These are phyloP conservation scores for Nicotiana tabacum DNA, from an alignment of 257 asterid genomes.

Conservation along the genomic window DNA sequence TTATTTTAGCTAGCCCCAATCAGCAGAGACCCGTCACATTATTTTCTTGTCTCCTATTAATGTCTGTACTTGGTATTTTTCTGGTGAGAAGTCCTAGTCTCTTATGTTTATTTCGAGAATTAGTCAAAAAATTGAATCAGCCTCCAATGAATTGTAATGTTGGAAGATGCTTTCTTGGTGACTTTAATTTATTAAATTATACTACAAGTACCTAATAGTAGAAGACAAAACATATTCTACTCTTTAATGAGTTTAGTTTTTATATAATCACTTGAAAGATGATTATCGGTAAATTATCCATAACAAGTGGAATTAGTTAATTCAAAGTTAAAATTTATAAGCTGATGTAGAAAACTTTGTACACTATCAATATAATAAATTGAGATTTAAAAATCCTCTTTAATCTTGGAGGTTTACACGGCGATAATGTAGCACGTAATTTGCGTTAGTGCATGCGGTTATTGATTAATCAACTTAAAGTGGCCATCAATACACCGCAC, in stretches of 20 bases:
- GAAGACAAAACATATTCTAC: neutral
- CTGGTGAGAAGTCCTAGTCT: neutral
- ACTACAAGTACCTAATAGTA: no score
- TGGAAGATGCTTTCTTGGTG: neutral
- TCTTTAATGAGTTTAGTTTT: neutral
- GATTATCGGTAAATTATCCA: neutral
- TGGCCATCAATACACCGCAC: neutral
- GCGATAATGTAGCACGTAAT: neutral
- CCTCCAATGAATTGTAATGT: neutral
- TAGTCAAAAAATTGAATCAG: neutral
- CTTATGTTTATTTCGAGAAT: neutral
- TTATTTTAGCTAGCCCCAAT: neutral
- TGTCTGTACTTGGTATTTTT: neutral
- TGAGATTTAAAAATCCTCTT: no score
- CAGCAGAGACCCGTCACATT: neutral
- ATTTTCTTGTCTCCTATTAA: neutral
- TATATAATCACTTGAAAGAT: no score
- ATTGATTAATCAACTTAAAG: neutral
- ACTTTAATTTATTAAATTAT: neutral
- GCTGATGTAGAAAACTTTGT: no score
- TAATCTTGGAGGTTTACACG: neutral
- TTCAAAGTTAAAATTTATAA: no score
- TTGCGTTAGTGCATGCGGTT: neutral
- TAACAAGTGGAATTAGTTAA: neutral
- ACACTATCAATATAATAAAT: neutral